phyloP scores from a whole-genome alignment of 176 grass and related monocot genomes.

The Luzula sylvatica region DNA sequence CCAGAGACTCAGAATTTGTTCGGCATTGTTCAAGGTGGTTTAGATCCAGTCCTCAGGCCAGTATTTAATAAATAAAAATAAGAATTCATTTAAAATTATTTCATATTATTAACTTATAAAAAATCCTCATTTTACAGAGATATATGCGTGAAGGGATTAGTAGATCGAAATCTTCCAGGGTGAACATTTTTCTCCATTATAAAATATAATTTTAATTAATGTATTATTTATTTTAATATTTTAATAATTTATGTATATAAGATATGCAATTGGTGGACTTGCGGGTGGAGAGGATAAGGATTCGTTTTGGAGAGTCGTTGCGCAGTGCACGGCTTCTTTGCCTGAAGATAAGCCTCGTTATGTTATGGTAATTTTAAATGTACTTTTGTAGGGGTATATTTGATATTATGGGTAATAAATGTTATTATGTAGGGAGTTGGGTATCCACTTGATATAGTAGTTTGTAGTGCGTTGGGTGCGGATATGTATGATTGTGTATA shows the following conservation, averaged over 20 bases:
- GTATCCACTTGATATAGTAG: slow-evolving; percentile 97
- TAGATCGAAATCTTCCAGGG: slow-evolving; percentile 89
- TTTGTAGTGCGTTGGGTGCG: slow-evolving; percentile 95
- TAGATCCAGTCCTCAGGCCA: slow-evolving; percentile 90
- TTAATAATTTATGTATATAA: slow-evolving; percentile 24
- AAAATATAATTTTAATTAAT: not conserved
- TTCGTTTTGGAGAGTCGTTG: slow-evolving; percentile 86
- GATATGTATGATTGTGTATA: slow-evolving; percentile 99
- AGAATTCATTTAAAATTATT: not conserved
- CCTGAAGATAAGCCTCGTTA: slow-evolving; percentile 95
- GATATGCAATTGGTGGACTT: slow-evolving; percentile 98
- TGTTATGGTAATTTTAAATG: slow-evolving; percentile 59
- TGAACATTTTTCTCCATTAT: slow-evolving; percentile 25
- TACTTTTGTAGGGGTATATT: not conserved
- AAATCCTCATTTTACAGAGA: slow-evolving; percentile 42
- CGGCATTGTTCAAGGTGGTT: slow-evolving; percentile 96
- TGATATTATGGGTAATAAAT: not conserved
- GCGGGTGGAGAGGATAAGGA: slow-evolving; percentile 97
- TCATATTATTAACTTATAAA: slow-evolving; percentile 6
- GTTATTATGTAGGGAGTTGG: slow-evolving; percentile 68
- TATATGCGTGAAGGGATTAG: slow-evolving; percentile 76
- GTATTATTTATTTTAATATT: slow-evolving; percentile 17
- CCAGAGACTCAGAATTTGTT: slow-evolving; percentile 89
- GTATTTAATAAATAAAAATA: slow-evolving; percentile 7
- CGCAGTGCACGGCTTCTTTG: slow-evolving; percentile 82